A percentile compares a stretch with the other conserved stretches of the same genome.
phyloP scores from a whole-genome alignment of 106 monocot species.

The Amphibolis antarctica region DNA sequence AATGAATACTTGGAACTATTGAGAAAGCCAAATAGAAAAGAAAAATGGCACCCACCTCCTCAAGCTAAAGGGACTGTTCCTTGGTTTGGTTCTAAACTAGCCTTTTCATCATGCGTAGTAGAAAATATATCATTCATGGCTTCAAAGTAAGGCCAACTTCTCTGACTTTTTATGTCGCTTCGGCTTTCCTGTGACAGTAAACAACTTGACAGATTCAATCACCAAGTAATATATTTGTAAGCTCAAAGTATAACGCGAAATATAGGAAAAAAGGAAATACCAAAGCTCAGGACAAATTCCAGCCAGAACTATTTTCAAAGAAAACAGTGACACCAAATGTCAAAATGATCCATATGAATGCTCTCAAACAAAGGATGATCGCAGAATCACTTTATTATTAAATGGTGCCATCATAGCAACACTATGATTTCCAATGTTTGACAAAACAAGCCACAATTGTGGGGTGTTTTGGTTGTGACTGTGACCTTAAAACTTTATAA shows the following conservation, averaged over 20 bases:
- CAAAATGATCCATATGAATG: not conserved
- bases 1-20: no score
- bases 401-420: no score
- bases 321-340: not conserved
- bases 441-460: no score
- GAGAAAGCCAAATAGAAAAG: no score
- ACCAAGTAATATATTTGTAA: not conserved
- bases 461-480: no score
- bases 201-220: not conserved
- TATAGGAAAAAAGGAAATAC: not conserved
- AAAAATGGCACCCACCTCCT: no score
- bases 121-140: constrained; percentile 55
- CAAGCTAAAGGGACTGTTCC: no score
- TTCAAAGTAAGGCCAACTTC: constrained; percentile 63
- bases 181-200: constrained; percentile 44
- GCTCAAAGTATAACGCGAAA: not conserved
- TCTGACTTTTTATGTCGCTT: constrained; percentile 35
- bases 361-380: no score
- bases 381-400: no score
- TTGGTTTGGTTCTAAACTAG: no score
- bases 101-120: not conserved
- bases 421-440: no score
- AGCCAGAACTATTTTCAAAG: not conserved
- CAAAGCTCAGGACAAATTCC: not conserved
- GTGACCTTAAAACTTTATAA: no score